Evolutionary conservation across 306 rosid species (phyloP).

Genomic region (Prunus davidiana): DNA sequence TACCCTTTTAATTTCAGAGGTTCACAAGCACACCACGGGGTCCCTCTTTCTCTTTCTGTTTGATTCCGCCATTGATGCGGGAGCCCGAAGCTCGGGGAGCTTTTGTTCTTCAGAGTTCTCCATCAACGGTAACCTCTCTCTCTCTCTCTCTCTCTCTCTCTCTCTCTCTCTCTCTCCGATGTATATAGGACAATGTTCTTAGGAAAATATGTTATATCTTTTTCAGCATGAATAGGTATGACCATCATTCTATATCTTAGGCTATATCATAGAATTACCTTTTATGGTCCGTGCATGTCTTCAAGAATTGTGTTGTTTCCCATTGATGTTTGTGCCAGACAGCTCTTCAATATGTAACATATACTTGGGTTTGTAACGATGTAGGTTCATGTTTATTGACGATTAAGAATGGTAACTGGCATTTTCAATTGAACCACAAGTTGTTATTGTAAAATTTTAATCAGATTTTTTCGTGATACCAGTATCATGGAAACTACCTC

Average conservation of each 20-base stretch:
- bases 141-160: neutral
- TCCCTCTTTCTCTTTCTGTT: neutral
- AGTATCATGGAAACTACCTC: neutral
- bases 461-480: neutral
- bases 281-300: neutral
- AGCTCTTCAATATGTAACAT: neutral
- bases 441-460: neutral
- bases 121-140: slow-evolving; percentile 1
- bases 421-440: neutral
- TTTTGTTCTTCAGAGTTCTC: slow-evolving; percentile 8
- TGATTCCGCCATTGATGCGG: neutral
- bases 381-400: neutral
- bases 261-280: neutral
- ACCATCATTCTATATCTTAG: neutral
- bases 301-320: neutral
- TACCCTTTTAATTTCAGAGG: neutral
- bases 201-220: neutral
- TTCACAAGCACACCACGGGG: neutral
- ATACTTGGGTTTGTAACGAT: neutral
- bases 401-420: neutral
- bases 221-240: no score
- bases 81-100: slow-evolving; percentile 2
- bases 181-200: neutral
- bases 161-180: neutral
- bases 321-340: neutral